Conservation (phyloP, 768 basidiomycete species). For the Lentinula sp. region DNA sequence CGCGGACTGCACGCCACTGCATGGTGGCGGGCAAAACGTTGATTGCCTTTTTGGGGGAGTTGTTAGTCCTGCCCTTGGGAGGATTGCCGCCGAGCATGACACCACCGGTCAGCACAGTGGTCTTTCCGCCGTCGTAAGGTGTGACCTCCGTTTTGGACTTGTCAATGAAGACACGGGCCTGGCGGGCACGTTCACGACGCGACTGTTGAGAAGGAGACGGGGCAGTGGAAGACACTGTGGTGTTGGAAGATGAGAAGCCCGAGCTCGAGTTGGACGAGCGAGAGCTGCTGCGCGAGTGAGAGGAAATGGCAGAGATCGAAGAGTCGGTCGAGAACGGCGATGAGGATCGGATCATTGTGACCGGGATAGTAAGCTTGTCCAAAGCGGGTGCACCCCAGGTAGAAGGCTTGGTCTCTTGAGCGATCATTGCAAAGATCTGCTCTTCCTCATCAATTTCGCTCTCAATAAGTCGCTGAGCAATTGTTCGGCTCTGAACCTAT, state of each 20-base stretch:
- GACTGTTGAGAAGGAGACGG: constrained; percentile 41
- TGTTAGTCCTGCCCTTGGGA: constrained; percentile 26
- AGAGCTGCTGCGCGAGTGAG: constrained; percentile 64
- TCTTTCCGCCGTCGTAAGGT: constrained; percentile 84
- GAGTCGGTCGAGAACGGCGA: constrained; percentile 58
- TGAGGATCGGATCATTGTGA: constrained; percentile 30
- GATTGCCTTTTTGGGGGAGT: constrained; percentile 9
- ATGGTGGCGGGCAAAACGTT: constrained; percentile 1
- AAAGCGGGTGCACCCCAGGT: constrained; percentile 65
- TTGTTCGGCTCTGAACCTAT: constrained; percentile 39
- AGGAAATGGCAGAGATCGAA: constrained; percentile 48
- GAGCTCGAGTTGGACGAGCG: constrained; percentile 69
- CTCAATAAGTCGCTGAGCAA: constrained; percentile 70
- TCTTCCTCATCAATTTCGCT: constrained; percentile 69
- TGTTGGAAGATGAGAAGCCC: constrained; percentile 44
- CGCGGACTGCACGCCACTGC: constrained; percentile 51
- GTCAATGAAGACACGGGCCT: constrained; percentile 69
- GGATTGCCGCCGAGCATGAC: constrained; percentile 72
- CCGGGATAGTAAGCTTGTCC: constrained; percentile 48
- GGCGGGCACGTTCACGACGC: constrained; percentile 63
- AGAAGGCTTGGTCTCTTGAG: constrained; percentile 62
- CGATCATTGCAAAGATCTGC: constrained; percentile 68
- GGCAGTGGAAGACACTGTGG: constrained; percentile 31
- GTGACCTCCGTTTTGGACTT: constrained; percentile 73
- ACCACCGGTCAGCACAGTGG: constrained; percentile 80